Base-by-base conservation (phyloP, 2,329 filamentous ascomycete species). In the Fusarium nygamai region DNA sequence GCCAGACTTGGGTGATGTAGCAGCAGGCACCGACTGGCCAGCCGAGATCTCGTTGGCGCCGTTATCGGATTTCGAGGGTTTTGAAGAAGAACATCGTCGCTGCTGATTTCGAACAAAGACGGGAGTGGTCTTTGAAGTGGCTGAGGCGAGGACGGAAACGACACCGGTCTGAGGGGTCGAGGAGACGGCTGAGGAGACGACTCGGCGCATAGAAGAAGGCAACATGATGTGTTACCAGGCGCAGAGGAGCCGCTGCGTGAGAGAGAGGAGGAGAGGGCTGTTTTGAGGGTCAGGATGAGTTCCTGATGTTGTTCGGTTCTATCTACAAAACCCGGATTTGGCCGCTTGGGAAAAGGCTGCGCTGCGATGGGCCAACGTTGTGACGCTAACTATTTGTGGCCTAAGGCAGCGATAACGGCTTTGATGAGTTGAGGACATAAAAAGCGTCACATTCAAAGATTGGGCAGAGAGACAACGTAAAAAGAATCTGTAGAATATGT, bases 31-130 rank as follows among this genome's bases (percentile, higher is more conserved):
- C 14, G 85, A 84, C 78, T 87, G 84, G 47, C 83, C 84, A 54
- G 87, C 83, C 13, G 88, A 80, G n/a, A 87, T 82, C 29, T 86
- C 86, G 76, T 85, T 88, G 34, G 88, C 82, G 16, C 87, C 88
- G 76, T 88, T 88, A 70, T 89, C 88, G n/a, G 88, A 86, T 76
- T 87, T 87, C 43, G 88, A 90, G n/a, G 89, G 88, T 80, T 91
- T 91, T 39, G 89, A 91, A 36, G 89, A 91, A 17, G 89, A 91
- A 77, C 85, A 89, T 74, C 89, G 85, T 76, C 88, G 84, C 82
- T 89, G 88, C 75, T 87, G 87, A 69, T 81, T 76, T 61, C 83
- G 81, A 71, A 81, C 78, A 76, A 84, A 82, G 75, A 84, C 64
- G 44, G 82, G 79, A 56, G 77, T 72, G 65, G 82, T 80, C 77